These are phyloP conservation scores for Venturia oleaginea DNA, from an alignment of 2,329 filamentous ascomycete species.

Conservation along the genomic window DNA sequence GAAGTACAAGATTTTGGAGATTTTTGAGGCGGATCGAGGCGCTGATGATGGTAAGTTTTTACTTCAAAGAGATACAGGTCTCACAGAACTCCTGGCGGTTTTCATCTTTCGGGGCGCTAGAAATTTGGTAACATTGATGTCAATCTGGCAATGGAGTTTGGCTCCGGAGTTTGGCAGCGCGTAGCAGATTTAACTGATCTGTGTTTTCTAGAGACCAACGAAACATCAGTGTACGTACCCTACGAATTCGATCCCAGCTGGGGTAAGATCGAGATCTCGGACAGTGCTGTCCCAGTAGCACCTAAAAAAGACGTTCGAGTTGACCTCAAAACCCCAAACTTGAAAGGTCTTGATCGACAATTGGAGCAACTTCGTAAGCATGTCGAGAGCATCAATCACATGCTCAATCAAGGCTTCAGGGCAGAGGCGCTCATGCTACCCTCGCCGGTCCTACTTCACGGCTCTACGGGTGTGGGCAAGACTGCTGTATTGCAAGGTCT, in stretches of 20 bases:
- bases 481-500: constrained; percentile 62
- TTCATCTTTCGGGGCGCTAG: background rate
- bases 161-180: background rate
- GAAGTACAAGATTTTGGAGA: constrained; percentile 51
- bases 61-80: background rate
- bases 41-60: background rate
- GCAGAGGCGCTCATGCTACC: constrained; percentile 24
- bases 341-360: constrained; percentile 18
- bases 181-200: background rate
- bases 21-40: constrained; percentile 32
- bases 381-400: background rate
- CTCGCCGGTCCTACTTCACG: constrained; percentile 63
- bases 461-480: constrained; percentile 67
- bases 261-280: constrained; percentile 6
- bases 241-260: constrained; percentile 18
- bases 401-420: constrained; percentile 19
- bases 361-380: constrained; percentile 7
- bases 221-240: constrained; percentile 9
- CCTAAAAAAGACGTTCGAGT: background rate
- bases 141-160: background rate
- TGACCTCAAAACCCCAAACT: constrained; percentile 38
- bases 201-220: constrained; percentile 18
- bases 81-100: background rate
- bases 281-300: background rate
- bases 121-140: background rate